Percentiles rank a stretch among this genome's conserved stretches.
Evolutionary conservation across 176 grass and related monocot species (phyloP).

Genomic region (Aechmea fasciata): DNA sequence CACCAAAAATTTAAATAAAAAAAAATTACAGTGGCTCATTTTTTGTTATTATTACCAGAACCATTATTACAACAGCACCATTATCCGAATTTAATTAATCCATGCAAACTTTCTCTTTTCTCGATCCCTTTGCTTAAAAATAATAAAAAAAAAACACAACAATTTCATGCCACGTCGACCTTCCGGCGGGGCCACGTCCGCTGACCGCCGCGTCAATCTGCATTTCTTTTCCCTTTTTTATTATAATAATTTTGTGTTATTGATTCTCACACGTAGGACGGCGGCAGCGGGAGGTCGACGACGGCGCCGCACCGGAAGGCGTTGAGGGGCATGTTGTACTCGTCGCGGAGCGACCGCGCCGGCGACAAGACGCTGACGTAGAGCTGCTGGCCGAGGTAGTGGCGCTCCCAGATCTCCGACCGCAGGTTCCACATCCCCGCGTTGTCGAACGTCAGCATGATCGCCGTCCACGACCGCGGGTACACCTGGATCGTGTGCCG

Average conservation of each 20-base stretch:
- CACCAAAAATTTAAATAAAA: too few species aligned
- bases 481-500: constrained; percentile 89
- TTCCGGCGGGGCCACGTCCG: too few species aligned
- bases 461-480: constrained; percentile 87
- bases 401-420: constrained; percentile 66
- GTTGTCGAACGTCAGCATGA: constrained; percentile 93
- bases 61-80: too few species aligned
- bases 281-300: constrained; percentile 55
- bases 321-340: constrained; percentile 70
- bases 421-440: constrained; percentile 92
- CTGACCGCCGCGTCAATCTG: too few species aligned
- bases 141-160: constrained; percentile 21
- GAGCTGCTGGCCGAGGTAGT: constrained; percentile 71
- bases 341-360: constrained; percentile 71
- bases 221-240: too few species aligned
- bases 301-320: constrained; percentile 57
- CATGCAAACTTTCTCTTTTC: constrained; percentile 15
- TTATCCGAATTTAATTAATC: constrained; percentile 12
- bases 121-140: constrained; percentile 18
- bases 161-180: background rate
- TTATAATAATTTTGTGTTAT: constrained; percentile 3
- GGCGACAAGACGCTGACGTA: constrained; percentile 74
- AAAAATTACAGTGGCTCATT: too few species aligned
- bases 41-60: too few species aligned
- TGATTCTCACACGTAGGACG: constrained; percentile 36